Conservation (phyloP, 176 grass and related monocot species). For the Miscanthus lutarioriparius region DNA sequence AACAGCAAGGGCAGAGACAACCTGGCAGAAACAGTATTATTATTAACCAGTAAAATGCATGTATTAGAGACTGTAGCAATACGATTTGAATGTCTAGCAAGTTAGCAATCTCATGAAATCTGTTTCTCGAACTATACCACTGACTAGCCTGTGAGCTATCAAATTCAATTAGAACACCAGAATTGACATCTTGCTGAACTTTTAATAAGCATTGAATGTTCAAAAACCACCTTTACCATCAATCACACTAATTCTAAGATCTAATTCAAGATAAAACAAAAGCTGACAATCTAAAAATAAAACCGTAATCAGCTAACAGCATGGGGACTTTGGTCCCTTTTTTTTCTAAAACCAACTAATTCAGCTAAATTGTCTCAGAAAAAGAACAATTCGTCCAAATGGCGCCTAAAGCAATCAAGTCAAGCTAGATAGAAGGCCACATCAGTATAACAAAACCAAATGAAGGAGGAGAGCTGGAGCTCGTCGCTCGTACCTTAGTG, state of each 20-base stretch:
- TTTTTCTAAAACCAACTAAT: not conserved
- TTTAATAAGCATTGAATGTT: slow-evolving; percentile 1
- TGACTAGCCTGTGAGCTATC: not conserved
- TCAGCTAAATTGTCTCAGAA: slow-evolving; percentile 5
- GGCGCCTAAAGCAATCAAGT: not conserved
- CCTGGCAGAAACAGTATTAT: slow-evolving; percentile 48
- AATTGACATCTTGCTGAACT: not conserved
- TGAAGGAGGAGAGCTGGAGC: not conserved
- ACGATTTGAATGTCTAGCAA: not conserved
- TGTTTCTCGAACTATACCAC: not conserved
- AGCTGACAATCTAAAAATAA: not conserved
- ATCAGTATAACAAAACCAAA: not conserved
- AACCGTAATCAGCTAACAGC: not conserved
- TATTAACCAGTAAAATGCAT: slow-evolving; percentile 27
- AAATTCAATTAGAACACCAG: not conserved
- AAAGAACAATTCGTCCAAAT: not conserved
- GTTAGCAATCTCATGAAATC: not conserved
- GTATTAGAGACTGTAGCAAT: not conserved
- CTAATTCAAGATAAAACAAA: not conserved
- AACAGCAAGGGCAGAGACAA: slow-evolving; percentile 92
- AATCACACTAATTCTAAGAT: not conserved
- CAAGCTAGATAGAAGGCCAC: not conserved
- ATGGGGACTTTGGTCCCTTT: not conserved
- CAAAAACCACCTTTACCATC: not conserved
- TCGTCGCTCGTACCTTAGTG: slow-evolving; percentile 56